Conservation (phyloP, 495 filamentous ascomycete genomes). For the Penicillium argentinense region DNA sequence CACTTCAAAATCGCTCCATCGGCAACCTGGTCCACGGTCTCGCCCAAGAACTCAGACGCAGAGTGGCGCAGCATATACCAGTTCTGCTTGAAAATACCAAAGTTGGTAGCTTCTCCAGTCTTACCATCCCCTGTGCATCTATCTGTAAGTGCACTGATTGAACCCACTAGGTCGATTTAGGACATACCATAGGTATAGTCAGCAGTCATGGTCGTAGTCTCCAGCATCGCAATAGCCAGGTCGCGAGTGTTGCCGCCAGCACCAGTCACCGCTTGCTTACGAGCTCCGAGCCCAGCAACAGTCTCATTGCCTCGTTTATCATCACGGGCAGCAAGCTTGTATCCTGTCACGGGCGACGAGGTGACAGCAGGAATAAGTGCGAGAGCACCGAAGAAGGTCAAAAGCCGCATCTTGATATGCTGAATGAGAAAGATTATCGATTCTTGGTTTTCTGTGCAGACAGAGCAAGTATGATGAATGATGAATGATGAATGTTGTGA, state of each 20-base stretch:
- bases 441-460: background rate
- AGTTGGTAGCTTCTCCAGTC: constrained; percentile 30
- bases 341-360: constrained; percentile 3
- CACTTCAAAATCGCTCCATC: constrained; percentile 30
- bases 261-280: constrained; percentile 30
- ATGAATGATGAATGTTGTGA: background rate
- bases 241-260: constrained; percentile 40
- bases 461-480: background rate
- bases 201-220: constrained; percentile 38
- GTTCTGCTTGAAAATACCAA: constrained; percentile 41
- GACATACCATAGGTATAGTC: constrained; percentile 35
- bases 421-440: background rate
- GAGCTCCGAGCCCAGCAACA: constrained; percentile 31
- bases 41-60: constrained; percentile 24
- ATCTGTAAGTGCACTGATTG: background rate
- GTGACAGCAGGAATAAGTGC: constrained; percentile 8
- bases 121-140: constrained; percentile 27
- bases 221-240: constrained; percentile 44
- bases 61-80: constrained; percentile 38
- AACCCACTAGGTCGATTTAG: background rate
- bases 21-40: constrained; percentile 14
- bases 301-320: constrained; percentile 28
- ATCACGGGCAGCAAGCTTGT: constrained; percentile 16
- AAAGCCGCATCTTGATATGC: constrained; percentile 5
- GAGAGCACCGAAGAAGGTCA: constrained; percentile 4